Base-by-base conservation (phyloP, 2,329 filamentous ascomycete genomes). In the Fusarium buxicola region DNA sequence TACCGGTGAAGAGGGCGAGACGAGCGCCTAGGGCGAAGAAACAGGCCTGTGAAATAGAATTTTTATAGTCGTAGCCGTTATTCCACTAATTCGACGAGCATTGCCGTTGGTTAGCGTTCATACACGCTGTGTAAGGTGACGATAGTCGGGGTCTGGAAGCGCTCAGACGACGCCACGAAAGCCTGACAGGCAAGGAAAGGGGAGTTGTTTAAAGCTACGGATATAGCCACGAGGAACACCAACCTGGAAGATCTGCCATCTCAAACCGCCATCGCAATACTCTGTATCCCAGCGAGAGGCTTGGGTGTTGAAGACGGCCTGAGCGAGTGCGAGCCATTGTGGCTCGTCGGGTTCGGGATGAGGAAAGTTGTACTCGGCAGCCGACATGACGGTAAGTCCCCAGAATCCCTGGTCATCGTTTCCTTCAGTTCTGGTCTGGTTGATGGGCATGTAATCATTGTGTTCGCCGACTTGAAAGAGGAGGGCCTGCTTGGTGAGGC, bases 241-340 rank as follows among this genome's bases (percentile, higher is more conserved):
- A 13, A 66, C 63, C 48, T 85, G 82, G 73, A 91, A 94, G 43
- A 96, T 92, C 77, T 96, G 92, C 91, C 91, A 94, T 60, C 90
- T 85, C 46, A 95, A 75, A 7, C 92, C 92, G 35, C 92, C 92
- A n/a, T 81, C 82, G 68, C 92, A 96, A 47, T 85, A 78, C 1
- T 81, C 75, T 1, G 74, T 80, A 61, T 94, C 91, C 92, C 91
- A 95, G 32, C 91, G 86, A 25, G 81, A 79, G 3, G 86, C 87
- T 70, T 94, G 91, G 3, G 87, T 89, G 74, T 96, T 92, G 80
- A 95, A 96, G 27, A 92, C 90, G 46, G 89, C 90, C 73, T 93
- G 88, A 3, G 89, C 91, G 11, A 95, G 83, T 5, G 88, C 86
- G 10, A 92, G 81, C 86, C 89, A 92, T 68, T 86, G 80, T 3